Conservation (phyloP, 257 asterid species). For the Verbena officinalis region DNA sequence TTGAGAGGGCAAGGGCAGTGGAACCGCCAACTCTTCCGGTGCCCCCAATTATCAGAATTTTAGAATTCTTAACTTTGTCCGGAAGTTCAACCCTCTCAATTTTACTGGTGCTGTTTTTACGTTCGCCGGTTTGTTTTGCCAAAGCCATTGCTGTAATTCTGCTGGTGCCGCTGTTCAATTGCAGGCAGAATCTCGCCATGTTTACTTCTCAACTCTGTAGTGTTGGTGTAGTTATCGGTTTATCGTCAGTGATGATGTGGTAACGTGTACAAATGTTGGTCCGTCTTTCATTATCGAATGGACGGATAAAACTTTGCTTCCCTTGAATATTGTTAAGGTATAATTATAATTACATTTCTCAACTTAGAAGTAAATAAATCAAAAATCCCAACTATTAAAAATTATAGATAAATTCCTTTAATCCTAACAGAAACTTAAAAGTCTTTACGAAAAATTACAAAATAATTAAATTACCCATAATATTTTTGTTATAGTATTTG, state of each 20-base stretch:
- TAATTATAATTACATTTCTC: no score
- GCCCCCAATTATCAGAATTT: conserved; percentile 82
- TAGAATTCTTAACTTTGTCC: conserved; percentile 53
- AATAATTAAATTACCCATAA: no score
- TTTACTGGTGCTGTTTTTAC: conserved; percentile 14
- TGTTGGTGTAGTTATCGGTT: conserved; percentile 19
- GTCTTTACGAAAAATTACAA: no score
- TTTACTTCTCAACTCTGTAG: background rate
- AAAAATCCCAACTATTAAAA: no score
- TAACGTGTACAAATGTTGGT: conserved; percentile 1
- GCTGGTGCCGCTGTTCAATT: conserved; percentile 36
- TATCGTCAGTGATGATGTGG: conserved; percentile 37
- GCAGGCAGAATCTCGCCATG: conserved; percentile 63
- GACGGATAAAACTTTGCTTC: no score
- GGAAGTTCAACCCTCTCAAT: conserved; percentile 50
- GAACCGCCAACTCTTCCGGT: conserved; percentile 99
- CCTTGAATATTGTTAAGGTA: no score
- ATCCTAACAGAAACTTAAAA: no score
- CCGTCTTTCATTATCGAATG: no score
- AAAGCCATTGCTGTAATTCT: conserved; percentile 36
- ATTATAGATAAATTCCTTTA: no score
- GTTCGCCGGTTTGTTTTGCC: conserved; percentile 31
- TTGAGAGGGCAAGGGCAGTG: conserved; percentile 79
- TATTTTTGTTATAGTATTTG: no score
- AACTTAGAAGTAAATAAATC: no score